Conservation (phyloP, 441 rosid species). For the Euphorbia celastroides region DNA sequence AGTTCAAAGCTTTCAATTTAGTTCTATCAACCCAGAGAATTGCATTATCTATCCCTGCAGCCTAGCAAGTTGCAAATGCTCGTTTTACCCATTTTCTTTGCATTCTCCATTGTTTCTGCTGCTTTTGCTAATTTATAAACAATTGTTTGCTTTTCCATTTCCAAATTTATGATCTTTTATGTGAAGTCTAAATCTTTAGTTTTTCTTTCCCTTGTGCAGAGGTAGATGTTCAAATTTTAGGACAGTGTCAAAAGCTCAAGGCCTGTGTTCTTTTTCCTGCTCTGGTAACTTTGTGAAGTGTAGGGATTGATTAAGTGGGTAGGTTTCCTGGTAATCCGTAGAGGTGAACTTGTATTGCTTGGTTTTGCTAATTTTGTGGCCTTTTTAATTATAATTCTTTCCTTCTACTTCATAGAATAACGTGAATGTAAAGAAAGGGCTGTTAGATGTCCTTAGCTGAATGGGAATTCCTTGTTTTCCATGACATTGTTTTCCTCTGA, state of each 20-base stretch:
- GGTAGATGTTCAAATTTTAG: slow-evolving; percentile 23
- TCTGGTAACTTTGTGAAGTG: too few species aligned
- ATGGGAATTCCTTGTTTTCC: slow-evolving; percentile 26
- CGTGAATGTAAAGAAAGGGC: slow-evolving; percentile 23
- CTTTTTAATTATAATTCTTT: slow-evolving; percentile 18
- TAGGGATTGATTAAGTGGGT: too few species aligned
- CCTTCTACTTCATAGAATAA: slow-evolving; percentile 27
- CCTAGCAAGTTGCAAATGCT: too few species aligned
- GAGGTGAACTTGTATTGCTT: slow-evolving; percentile 29
- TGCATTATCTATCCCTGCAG: too few species aligned
- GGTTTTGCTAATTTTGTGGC: slow-evolving; percentile 29
- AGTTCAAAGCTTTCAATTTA: neutral
- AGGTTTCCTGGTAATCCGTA: too few species aligned
- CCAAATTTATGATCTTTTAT: neutral
- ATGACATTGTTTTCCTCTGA: slow-evolving; percentile 15
- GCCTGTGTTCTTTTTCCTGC: slow-evolving; percentile 24
- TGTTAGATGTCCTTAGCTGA: slow-evolving; percentile 13
- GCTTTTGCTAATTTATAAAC: neutral
- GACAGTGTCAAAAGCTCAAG: slow-evolving; percentile 13
- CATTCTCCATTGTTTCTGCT: slow-evolving; percentile 6
- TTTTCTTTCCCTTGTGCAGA: slow-evolving; percentile 30
- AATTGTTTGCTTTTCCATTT: neutral
- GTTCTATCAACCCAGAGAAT: neutral
- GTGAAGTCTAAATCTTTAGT: neutral
- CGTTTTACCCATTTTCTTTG: neutral